These are phyloP conservation scores for Penicillium pancosmium DNA, from an alignment of 495 filamentous ascomycete species.

Conservation along the genomic window DNA sequence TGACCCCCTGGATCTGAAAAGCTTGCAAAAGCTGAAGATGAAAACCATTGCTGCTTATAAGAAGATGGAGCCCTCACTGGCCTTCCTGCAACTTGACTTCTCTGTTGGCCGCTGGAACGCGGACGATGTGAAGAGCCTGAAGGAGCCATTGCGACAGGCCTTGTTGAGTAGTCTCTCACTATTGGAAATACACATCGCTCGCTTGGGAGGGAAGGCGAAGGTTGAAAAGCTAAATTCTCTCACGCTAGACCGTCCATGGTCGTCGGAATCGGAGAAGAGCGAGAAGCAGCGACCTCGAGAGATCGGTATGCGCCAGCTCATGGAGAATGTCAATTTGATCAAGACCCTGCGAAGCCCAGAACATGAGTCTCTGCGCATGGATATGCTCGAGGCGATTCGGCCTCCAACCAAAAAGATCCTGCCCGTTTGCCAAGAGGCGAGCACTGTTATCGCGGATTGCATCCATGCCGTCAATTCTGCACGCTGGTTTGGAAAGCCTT, in stretches of 20 bases:
- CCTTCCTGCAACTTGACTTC: conserved; percentile 34
- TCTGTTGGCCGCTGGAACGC: conserved; percentile 34
- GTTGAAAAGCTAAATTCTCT: conserved; percentile 25
- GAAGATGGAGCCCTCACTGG: conserved; percentile 28
- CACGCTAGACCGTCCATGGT: conserved; percentile 1
- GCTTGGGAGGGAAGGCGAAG: conserved; percentile 25
- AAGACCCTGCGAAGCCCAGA: conserved; percentile 29
- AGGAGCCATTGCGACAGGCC: conserved; percentile 28
- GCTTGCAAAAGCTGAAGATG: conserved; percentile 22
- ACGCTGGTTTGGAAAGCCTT: conserved; percentile 30
- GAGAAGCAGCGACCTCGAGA: conserved; percentile 26
- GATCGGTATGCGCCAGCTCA: conserved; percentile 31
- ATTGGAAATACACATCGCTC: conserved; percentile 31
- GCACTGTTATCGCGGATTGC: conserved; percentile 18
- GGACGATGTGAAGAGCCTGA: conserved; percentile 34
- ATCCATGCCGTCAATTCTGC: conserved; percentile 29
- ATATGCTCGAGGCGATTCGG: conserved; percentile 30
- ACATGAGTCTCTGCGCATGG: conserved; percentile 25
- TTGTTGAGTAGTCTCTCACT: conserved; percentile 21
- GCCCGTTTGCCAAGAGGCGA: conserved; percentile 28
- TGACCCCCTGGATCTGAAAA: conserved; percentile 15
- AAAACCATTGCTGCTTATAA: conserved; percentile 24
- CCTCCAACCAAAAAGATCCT: conserved; percentile 27
- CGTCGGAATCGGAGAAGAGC: conserved; percentile 15
- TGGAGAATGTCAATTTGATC: conserved; percentile 27